Percentiles rank a stretch among this genome's conserved stretches.
Evolutionary conservation across 108 stramenopile genomes (phyloP).

Genomic region (Cafeteria roenbergensis): DNA sequence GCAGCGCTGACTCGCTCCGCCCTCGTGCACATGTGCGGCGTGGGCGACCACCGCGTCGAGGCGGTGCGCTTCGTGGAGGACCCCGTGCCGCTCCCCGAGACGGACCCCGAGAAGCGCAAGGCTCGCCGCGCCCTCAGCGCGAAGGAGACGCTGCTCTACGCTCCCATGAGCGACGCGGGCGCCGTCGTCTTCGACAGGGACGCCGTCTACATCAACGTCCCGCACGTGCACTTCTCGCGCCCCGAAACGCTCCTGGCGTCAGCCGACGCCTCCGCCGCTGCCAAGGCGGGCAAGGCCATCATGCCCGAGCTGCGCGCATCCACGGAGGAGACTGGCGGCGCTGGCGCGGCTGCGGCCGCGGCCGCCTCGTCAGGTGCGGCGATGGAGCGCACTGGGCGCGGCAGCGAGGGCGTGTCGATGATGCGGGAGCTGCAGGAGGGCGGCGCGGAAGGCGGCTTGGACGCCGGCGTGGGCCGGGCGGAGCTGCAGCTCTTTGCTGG

Average conservation of each 20-base stretch:
- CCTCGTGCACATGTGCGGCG: conserved; percentile 84
- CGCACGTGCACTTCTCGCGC: conserved; percentile 66
- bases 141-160: conserved; percentile 78
- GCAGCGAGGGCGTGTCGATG: too few relatives aligned
- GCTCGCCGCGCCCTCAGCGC: conserved; percentile 54
- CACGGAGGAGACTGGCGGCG: too few relatives aligned
- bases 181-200: conserved; percentile 78
- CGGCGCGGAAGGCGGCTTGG: too few relatives aligned
- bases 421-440: too few relatives aligned
- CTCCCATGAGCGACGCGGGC: conserved; percentile 82
- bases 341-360: conserved; percentile 26
- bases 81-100: conserved; percentile 51
- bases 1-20: conserved; percentile 67
- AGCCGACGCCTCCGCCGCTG: too few relatives aligned
- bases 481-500: too few relatives aligned
- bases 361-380: too few relatives aligned
- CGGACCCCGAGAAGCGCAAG: conserved; percentile 52
- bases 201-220: conserved; percentile 91
- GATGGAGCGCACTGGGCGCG: too few relatives aligned
- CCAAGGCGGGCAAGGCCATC: conserved; percentile 3
- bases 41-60: conserved; percentile 71
- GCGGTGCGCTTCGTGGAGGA: conserved; percentile 60
- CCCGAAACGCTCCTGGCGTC: conserved; percentile 50
- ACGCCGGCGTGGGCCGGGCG: too few relatives aligned
- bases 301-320: too few relatives aligned